These are phyloP conservation scores for Pittosporum tobira DNA, from an alignment of 129 eudicot genomes.

Conservation along the genomic window DNA sequence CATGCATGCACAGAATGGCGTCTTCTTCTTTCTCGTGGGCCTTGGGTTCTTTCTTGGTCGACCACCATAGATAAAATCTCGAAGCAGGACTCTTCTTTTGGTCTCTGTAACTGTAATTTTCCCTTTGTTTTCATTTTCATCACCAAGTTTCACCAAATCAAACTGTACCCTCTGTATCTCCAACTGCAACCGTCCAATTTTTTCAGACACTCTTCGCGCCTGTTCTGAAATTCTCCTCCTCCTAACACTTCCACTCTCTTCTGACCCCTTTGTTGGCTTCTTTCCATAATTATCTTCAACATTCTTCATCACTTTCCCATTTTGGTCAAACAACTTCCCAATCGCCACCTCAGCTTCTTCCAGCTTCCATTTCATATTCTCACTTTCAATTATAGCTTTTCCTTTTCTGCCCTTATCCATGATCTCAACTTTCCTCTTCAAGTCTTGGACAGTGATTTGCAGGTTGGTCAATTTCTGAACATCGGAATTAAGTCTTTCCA, in stretches of 20 bases:
- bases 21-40: constrained; percentile 50
- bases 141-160: constrained; percentile 61
- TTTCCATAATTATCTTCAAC: constrained; percentile 26
- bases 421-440: constrained; percentile 59
- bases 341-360: constrained; percentile 69
- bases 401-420: constrained; percentile 44
- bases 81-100: constrained; percentile 54
- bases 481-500: constrained; percentile 76
- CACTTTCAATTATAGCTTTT: constrained; percentile 49
- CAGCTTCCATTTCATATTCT: constrained; percentile 52
- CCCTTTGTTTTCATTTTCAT: constrained; percentile 40
- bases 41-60: constrained; percentile 31
- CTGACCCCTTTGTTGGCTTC: constrained; percentile 29
- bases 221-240: constrained; percentile 60
- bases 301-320: constrained; percentile 52
- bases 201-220: constrained; percentile 70
- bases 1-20: constrained; percentile 71
- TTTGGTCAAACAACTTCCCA: constrained; percentile 59
- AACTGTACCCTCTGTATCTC: constrained; percentile 86
- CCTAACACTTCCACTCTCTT: constrained; percentile 35
- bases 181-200: constrained; percentile 76
- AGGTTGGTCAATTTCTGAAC: constrained; percentile 74
- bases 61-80: constrained; percentile 80
- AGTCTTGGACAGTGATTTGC: constrained; percentile 81
- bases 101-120: constrained; percentile 35